Evolutionary conservation across 2,329 filamentous ascomycete genomes (phyloP).

Genomic region (Fusarium sp.): DNA sequence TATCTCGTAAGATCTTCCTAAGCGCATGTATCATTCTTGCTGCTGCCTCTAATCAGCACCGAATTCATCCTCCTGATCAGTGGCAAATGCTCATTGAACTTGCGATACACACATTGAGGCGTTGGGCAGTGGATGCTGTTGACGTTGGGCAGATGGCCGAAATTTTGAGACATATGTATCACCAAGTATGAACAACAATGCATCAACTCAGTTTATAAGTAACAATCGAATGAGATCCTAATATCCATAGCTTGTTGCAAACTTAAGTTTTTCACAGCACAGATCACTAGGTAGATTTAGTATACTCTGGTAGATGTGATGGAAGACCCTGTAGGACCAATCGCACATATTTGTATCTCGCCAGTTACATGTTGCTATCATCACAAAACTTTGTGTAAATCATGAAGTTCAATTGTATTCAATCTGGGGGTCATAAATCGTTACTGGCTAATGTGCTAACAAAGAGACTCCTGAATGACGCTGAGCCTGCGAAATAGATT

Average conservation of each 20-base stretch:
- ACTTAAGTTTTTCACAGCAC: not conserved
- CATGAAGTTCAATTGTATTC: not conserved
- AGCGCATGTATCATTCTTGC: slow-evolving; percentile 6
- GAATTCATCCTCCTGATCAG: not conserved
- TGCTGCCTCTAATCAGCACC: not conserved
- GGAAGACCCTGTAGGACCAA: not conserved
- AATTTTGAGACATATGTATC: not conserved
- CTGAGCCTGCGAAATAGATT: not conserved
- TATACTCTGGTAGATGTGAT: not conserved
- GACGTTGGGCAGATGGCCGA: not conserved
- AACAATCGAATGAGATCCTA: not conserved
- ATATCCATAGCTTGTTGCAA: not conserved
- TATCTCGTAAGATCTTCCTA: slow-evolving; percentile 11
- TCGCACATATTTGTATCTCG: too few relatives aligned
- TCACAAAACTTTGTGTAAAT: not conserved
- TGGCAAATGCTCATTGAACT: not conserved
- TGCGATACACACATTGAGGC: not conserved
- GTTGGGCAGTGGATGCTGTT: not conserved
- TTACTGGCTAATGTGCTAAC: not conserved
- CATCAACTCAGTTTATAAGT: not conserved
- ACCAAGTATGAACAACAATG: not conserved
- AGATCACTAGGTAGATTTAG: not conserved
- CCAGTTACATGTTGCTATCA: too few relatives aligned
- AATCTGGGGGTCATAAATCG: slow-evolving; percentile 1
- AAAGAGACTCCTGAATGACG: not conserved